These are phyloP conservation scores for Protea cynaroides DNA, from an alignment of 164 flowering plant species.

Conservation along the genomic window DNA sequence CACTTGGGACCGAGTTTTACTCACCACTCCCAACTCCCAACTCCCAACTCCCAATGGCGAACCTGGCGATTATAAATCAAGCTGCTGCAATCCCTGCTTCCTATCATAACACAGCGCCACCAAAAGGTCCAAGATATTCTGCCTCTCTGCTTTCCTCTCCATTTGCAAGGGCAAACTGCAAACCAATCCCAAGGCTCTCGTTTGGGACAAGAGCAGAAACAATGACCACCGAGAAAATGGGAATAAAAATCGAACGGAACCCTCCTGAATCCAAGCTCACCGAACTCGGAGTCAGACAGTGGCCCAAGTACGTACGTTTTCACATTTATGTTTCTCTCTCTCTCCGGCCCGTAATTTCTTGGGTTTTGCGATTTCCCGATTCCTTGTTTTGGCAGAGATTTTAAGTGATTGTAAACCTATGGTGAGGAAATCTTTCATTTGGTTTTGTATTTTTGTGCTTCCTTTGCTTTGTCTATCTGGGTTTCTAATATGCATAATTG, in stretches of 20 bases:
- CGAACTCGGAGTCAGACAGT: constrained; percentile 57
- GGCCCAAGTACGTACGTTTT: constrained; percentile 60
- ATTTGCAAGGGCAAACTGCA: neutral
- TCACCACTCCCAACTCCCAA: no score
- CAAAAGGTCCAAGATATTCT: neutral
- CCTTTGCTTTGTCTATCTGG: no score
- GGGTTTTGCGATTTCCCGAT: no score
- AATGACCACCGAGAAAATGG: constrained; percentile 63
- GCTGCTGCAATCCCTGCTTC: neutral
- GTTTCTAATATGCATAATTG: no score
- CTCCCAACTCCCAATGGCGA: neutral
- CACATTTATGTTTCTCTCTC: neutral
- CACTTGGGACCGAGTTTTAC: no score
- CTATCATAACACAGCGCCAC: neutral
- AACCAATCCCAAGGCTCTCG: neutral
- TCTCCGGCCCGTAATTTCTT: neutral
- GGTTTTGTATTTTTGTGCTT: no score
- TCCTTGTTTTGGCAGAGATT: neutral
- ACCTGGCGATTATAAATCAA: neutral
- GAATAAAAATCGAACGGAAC: constrained; percentile 53
- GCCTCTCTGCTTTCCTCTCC: neutral
- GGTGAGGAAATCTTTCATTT: no score
- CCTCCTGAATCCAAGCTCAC: constrained; percentile 72
- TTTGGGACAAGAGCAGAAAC: constrained; percentile 24
- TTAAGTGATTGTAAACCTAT: no score